Conservation (phyloP, 805 yeast genomes). For the Kodamaea kaohsiungensis region DNA sequence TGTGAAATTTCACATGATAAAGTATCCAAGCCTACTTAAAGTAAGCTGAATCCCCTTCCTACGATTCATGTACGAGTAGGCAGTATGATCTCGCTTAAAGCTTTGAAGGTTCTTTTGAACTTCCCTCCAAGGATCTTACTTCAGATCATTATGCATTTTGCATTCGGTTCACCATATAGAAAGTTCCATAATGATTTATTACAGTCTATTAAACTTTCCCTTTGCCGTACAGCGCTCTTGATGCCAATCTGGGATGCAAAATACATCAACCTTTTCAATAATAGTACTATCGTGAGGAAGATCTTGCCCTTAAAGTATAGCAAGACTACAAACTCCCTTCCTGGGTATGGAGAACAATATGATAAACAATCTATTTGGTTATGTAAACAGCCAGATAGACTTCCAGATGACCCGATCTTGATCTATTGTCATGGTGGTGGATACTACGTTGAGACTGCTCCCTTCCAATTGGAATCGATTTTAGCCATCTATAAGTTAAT, state of each 20-base stretch:
- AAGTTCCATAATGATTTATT: slow-evolving; percentile 15
- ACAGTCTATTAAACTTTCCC: slow-evolving; percentile 14
- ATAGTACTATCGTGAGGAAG: slow-evolving; percentile 13
- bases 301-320: slow-evolving; percentile 8
- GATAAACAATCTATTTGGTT: slow-evolving; percentile 37
- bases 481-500: slow-evolving; percentile 30
- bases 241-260: slow-evolving; percentile 16
- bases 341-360: slow-evolving; percentile 34
- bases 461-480: slow-evolving; percentile 31
- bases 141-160: slow-evolving; percentile 13
- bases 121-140: slow-evolving; percentile 18
- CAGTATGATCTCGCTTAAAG: slow-evolving; percentile 9
- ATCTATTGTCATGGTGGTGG: slow-evolving; percentile 45
- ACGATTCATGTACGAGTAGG: not conserved
- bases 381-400: slow-evolving; percentile 26
- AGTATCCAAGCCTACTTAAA: not conserved
- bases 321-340: slow-evolving; percentile 14
- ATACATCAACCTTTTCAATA: slow-evolving; percentile 12
- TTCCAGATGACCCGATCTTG: slow-evolving; percentile 29
- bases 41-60: not conserved
- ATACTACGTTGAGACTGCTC: slow-evolving; percentile 31
- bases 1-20: not conserved
- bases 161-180: slow-evolving; percentile 18
- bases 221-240: slow-evolving; percentile 17
- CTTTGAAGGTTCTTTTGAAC: slow-evolving; percentile 7